Evolutionary conservation across 2,329 filamentous ascomycete species (phyloP).

Genomic region (Microcyclospora pomicola): DNA sequence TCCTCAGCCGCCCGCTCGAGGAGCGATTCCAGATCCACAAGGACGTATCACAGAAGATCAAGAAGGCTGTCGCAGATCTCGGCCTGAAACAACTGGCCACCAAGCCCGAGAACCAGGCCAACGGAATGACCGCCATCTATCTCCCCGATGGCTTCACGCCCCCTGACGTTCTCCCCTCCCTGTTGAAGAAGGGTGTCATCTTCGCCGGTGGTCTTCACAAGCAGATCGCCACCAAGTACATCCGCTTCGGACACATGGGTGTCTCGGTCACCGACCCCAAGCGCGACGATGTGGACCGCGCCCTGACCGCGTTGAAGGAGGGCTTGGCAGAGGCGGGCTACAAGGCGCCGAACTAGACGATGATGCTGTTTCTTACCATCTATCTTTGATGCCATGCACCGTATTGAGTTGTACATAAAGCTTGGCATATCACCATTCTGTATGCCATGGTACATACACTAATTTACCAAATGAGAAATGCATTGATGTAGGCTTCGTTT

Average conservation of each 20-base stretch:
- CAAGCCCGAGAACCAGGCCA: conserved; percentile 81
- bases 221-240: conserved; percentile 84
- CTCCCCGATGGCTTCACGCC: conserved; percentile 72
- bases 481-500: no score
- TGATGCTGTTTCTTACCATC: no score
- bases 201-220: conserved; percentile 95
- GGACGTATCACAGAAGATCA: conserved; percentile 68
- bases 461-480: no score
- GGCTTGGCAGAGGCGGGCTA: conserved; percentile 62
- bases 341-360: conserved; percentile 20
- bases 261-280: conserved; percentile 75
- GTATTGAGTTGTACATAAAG: no score
- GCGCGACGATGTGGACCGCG: conserved; percentile 70
- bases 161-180: conserved; percentile 69
- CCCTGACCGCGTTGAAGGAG: conserved; percentile 62
- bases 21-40: conserved; percentile 75
- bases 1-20: conserved; percentile 63
- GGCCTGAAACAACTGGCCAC: conserved; percentile 77
- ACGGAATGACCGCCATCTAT: conserved; percentile 96
- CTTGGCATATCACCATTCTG: no score
- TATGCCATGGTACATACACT: no score
- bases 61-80: conserved; percentile 65
- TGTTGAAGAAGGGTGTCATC: conserved; percentile 76
- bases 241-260: conserved; percentile 96
- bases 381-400: no score